Evolutionary conservation across 2,329 filamentous ascomycete species (phyloP).

Genomic region (Colletotrichum godetiae): DNA sequence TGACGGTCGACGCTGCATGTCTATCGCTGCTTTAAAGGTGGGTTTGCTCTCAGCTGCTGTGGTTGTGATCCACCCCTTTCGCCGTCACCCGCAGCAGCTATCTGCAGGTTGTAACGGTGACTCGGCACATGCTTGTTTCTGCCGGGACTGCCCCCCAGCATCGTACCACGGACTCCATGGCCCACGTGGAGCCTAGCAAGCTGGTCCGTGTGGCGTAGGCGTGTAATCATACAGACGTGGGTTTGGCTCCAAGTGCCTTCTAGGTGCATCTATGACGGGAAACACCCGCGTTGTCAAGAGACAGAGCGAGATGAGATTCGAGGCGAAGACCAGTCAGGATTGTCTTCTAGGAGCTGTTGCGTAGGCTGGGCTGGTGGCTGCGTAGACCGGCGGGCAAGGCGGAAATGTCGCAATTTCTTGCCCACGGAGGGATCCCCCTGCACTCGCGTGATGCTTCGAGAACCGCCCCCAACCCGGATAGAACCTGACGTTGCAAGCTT

Average conservation of each 20-base stretch:
- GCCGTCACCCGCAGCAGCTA: constrained; percentile 20
- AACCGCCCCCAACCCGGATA: neutral
- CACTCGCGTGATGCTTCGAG: constrained; percentile 26
- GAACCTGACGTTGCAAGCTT: neutral
- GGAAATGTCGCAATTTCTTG: constrained; percentile 27
- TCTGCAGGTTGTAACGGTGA: constrained; percentile 32
- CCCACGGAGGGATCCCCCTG: constrained; percentile 21
- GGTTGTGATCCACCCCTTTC: constrained; percentile 3
- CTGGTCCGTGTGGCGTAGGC: constrained; percentile 23
- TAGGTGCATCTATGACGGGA: neutral
- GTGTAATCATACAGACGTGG: constrained; percentile 11
- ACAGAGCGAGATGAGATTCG: constrained; percentile 9
- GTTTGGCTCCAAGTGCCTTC: neutral
- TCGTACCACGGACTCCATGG: constrained; percentile 27
- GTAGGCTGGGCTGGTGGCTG: neutral
- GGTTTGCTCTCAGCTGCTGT: neutral
- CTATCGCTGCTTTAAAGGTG: constrained; percentile 28
- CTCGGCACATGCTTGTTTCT: constrained; percentile 37
- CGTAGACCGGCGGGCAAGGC: constrained; percentile 7
- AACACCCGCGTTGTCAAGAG: neutral
- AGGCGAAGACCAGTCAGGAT: constrained; percentile 1
- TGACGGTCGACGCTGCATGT: constrained; percentile 16
- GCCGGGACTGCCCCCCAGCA: constrained; percentile 32
- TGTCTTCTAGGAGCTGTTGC: neutral
- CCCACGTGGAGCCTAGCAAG: constrained; percentile 31